Evolutionary conservation across 2,329 filamentous ascomycete species (phyloP).

Genomic region (Cercospora berteroae): DNA sequence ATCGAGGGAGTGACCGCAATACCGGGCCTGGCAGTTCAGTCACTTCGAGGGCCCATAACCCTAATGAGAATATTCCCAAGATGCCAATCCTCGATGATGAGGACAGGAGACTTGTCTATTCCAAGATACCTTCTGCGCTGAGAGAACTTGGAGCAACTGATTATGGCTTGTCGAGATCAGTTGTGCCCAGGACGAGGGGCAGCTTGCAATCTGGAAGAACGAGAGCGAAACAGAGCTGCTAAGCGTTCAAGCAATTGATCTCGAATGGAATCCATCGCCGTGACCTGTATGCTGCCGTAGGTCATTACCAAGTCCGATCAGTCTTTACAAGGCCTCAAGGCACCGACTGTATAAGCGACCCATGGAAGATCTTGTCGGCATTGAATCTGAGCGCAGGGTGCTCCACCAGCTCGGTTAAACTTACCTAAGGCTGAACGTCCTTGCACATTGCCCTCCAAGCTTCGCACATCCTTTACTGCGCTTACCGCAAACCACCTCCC

Average conservation of each 20-base stretch:
- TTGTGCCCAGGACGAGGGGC: no score
- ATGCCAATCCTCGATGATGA: not conserved
- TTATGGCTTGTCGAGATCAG: not conserved
- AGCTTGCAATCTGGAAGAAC: not conserved
- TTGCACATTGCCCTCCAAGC: not conserved
- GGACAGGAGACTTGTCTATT: not conserved
- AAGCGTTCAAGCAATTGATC: not conserved
- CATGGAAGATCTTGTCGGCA: not conserved
- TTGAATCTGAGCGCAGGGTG: not conserved
- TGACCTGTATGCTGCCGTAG: not conserved
- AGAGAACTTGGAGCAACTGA: not conserved
- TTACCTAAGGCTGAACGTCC: not conserved
- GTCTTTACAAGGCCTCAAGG: not conserved
- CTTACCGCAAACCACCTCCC: not conserved
- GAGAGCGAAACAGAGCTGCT: not conserved
- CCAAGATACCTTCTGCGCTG: not conserved
- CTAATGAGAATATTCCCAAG: not conserved
- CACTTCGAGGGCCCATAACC: not conserved
- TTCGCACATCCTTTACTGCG: not conserved
- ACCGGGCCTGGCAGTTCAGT: not conserved
- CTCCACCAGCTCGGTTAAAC: not conserved
- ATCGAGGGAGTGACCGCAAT: not conserved
- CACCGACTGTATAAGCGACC: not conserved
- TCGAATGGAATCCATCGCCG: not conserved
- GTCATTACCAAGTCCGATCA: not conserved